Evolutionary conservation across 352 stramenopile genomes (phyloP).

Genomic region (Phytophthora macrochlamydospora): DNA sequence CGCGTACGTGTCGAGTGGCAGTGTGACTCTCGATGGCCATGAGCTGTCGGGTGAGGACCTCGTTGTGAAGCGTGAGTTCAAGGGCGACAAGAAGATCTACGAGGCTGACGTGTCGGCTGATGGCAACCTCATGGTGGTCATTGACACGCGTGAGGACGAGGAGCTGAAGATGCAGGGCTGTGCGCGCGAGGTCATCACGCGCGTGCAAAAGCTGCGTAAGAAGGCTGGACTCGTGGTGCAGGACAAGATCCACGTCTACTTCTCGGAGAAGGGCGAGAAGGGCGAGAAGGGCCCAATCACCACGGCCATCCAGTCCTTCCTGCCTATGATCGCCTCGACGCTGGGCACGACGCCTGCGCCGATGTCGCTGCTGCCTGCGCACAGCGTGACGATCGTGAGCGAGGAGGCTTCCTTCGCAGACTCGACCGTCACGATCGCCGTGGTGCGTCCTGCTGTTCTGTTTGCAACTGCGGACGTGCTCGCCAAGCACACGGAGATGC

Average conservation of each 20-base stretch:
- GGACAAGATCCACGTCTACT: constrained; percentile 98
- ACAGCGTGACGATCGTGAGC: constrained; percentile 73
- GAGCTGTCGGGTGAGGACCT: constrained; percentile 91
- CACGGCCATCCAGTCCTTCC: constrained; percentile 61
- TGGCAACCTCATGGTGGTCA: constrained; percentile 94
- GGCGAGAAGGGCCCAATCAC: constrained; percentile 57
- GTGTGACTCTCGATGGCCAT: constrained; percentile 81
- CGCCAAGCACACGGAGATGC: constrained; percentile 43
- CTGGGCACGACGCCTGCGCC: constrained; percentile 70
- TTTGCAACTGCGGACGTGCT: constrained; percentile 61
- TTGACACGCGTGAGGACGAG: constrained; percentile 96
- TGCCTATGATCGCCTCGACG: constrained; percentile 58
- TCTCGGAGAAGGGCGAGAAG: constrained; percentile 85
- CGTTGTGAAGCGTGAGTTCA: constrained; percentile 95
- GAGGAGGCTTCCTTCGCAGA: constrained; percentile 76
- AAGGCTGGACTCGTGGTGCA: constrained; percentile 93
- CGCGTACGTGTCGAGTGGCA: constrained; percentile 72
- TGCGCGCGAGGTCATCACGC: constrained; percentile 97
- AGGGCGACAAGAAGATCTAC: constrained; percentile 92
- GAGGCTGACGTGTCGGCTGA: constrained; percentile 89
- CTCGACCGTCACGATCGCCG: constrained; percentile 68
- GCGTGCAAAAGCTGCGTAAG: constrained; percentile 99
- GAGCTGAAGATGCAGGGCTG: constrained; percentile 93
- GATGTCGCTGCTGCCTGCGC: constrained; percentile 53
- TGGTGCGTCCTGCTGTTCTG: constrained; percentile 75